Conservation (phyloP, 768 basidiomycete species). For the Pisolithus tinctorius region DNA sequence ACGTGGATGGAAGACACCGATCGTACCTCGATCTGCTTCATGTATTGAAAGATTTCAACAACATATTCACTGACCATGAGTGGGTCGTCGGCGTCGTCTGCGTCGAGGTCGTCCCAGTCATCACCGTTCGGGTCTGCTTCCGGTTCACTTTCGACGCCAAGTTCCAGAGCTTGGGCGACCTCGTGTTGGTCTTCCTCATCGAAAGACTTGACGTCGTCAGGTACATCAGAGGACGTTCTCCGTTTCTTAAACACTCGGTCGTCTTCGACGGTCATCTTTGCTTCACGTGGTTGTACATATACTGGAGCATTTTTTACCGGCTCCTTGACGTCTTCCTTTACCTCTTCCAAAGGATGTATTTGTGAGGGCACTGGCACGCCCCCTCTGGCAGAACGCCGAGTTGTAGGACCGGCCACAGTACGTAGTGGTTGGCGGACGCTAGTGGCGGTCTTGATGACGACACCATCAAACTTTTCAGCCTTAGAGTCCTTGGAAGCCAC, state of each 20-base stretch:
- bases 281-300: constrained; percentile 25
- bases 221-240: constrained; percentile 62
- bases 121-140: constrained; percentile 62
- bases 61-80: constrained; percentile 98
- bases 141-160: constrained; percentile 35
- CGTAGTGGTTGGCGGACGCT: constrained; percentile 48
- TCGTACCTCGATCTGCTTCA: constrained; percentile 76
- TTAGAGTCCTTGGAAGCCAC: constrained; percentile 37
- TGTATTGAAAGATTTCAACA: constrained; percentile 86
- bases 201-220: constrained; percentile 37
- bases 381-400: constrained; percentile 33
- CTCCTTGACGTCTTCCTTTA: constrained; percentile 31
- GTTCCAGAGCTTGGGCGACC: constrained; percentile 37
- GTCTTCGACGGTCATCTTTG: constrained; percentile 48
- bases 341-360: constrained; percentile 19
- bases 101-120: constrained; percentile 89
- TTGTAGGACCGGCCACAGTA: constrained; percentile 34
- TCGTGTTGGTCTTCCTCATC: constrained; percentile 29
- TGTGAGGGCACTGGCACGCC: constrained; percentile 17
- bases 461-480: constrained; percentile 56
- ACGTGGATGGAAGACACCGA: not conserved
- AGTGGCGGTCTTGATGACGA: constrained; percentile 45
- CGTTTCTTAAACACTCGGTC: constrained; percentile 66
- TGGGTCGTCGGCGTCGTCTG: constrained; percentile 88
- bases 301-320: constrained; percentile 9